Evolutionary conservation across 169 alveolate genomes (phyloP).

Genomic region (Amoebophrya sp.): DNA sequence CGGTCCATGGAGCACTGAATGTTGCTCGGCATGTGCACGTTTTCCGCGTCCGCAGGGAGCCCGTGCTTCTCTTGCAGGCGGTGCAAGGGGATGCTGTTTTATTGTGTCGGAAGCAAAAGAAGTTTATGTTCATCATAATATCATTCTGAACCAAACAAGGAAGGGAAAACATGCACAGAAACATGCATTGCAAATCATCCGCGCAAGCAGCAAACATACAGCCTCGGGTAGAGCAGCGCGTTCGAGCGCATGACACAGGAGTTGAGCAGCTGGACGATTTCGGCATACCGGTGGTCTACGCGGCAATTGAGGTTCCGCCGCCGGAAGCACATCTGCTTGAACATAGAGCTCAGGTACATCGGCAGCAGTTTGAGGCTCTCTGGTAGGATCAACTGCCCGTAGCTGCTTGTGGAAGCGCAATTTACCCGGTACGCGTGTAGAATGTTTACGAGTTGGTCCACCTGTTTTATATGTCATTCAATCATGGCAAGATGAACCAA

Average conservation of each 20-base stretch:
- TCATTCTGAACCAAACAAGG: no score
- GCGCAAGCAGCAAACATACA: no score
- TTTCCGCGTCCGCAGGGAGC: not conserved
- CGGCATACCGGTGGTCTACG: not conserved
- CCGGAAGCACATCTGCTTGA: not conserved
- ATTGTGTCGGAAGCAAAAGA: no score
- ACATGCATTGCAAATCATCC: no score
- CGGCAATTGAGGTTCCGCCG: not conserved
- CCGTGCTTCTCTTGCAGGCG: constrained; percentile 22
- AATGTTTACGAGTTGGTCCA: not conserved
- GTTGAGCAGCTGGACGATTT: not conserved
- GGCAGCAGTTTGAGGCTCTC: not conserved
- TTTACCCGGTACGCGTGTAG: not conserved
- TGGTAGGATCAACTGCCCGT: not conserved
- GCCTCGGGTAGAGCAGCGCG: not conserved
- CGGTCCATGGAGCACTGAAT: constrained; percentile 26
- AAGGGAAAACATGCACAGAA: no score
- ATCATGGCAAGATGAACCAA: not conserved
- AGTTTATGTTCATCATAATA: no score
- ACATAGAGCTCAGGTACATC: not conserved
- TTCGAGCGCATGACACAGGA: not conserved
- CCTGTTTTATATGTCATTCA: not conserved
- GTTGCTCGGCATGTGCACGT: not conserved
- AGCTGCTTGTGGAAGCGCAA: not conserved
- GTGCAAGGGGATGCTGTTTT: not conserved